phyloP scores from a whole-genome alignment of 1,139 yeast species.

The Taphrina flavorubra region DNA sequence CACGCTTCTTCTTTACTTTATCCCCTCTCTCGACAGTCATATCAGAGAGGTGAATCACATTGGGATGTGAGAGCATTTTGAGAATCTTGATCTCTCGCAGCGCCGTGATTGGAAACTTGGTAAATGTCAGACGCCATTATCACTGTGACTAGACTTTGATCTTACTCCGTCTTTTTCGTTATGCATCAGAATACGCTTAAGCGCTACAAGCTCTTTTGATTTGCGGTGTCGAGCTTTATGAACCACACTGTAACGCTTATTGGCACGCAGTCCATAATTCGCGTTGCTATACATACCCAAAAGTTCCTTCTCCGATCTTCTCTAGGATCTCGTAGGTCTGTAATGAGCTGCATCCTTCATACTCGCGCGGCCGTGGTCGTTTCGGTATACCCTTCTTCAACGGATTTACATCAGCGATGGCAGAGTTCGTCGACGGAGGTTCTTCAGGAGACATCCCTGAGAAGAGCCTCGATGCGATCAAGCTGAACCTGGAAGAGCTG shows the following conservation, averaged over 20 bases:
- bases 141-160: neutral
- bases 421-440: neutral
- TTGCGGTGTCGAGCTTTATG: slow-evolving; percentile 67
- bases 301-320: slow-evolving; percentile 91
- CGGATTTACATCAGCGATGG: slow-evolving; percentile 13
- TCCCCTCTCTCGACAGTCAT: slow-evolving; percentile 70
- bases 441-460: neutral
- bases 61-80: slow-evolving; percentile 69
- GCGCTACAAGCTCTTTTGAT: slow-evolving; percentile 69
- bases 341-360: slow-evolving; percentile 34
- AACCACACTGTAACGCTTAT: slow-evolving; percentile 57
- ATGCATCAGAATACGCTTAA: slow-evolving; percentile 81
- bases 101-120: slow-evolving; percentile 84
- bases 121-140: neutral
- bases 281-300: slow-evolving; percentile 58
- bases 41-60: slow-evolving; percentile 79
- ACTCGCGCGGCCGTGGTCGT: slow-evolving; percentile 34
- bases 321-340: slow-evolving; percentile 62
- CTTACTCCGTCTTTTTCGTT: slow-evolving; percentile 76
- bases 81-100: slow-evolving; percentile 87
- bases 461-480: neutral
- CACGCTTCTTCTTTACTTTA: slow-evolving; percentile 49
- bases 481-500: too few species aligned
- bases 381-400: slow-evolving; percentile 36
- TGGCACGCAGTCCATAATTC: neutral